Evolutionary conservation across 176 grass and related monocot species (phyloP).

Genomic region (Phoenix dactylifera): DNA sequence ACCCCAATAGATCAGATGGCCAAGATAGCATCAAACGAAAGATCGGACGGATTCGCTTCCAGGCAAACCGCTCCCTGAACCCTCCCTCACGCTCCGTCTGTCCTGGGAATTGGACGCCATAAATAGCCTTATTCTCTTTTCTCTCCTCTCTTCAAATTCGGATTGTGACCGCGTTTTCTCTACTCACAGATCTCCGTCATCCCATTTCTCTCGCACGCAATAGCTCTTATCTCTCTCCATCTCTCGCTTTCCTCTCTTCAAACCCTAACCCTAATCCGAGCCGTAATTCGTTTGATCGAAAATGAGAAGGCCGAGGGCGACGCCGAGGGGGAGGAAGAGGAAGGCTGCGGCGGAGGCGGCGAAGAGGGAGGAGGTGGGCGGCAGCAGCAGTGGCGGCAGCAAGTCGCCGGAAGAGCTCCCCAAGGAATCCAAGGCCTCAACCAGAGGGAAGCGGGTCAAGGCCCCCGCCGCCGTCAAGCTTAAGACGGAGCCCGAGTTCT

Average conservation of each 20-base stretch:
- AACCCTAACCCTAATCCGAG: conserved; percentile 1
- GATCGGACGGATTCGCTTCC: too few species aligned
- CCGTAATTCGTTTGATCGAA: neutral
- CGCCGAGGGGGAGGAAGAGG: conserved; percentile 1
- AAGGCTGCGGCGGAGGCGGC: neutral
- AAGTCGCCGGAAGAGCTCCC: conserved; percentile 3
- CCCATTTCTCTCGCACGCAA: neutral
- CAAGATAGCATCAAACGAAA: too few species aligned
- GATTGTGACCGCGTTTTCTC: conserved; percentile 25
- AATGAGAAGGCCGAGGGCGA: conserved; percentile 3
- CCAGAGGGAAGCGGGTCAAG: conserved; percentile 29
- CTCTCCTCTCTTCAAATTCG: conserved; percentile 48
- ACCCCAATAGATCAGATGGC: too few species aligned
- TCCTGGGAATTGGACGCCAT: too few species aligned
- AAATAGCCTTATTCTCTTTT: too few species aligned
- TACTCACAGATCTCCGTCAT: conserved; percentile 6
- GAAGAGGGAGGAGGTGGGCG: conserved; percentile 36
- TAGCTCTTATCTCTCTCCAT: neutral
- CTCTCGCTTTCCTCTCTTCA: neutral
- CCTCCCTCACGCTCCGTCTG: too few species aligned
- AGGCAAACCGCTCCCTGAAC: too few species aligned
- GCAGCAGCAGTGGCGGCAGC: conserved; percentile 14
- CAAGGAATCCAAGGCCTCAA: conserved; percentile 7
- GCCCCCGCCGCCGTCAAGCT: conserved; percentile 20
- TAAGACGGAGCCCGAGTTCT: conserved; percentile 45